Evolutionary conservation across 108 stramenopile genomes (phyloP).

Genomic region (Pseudonitzschia pungens): DNA sequence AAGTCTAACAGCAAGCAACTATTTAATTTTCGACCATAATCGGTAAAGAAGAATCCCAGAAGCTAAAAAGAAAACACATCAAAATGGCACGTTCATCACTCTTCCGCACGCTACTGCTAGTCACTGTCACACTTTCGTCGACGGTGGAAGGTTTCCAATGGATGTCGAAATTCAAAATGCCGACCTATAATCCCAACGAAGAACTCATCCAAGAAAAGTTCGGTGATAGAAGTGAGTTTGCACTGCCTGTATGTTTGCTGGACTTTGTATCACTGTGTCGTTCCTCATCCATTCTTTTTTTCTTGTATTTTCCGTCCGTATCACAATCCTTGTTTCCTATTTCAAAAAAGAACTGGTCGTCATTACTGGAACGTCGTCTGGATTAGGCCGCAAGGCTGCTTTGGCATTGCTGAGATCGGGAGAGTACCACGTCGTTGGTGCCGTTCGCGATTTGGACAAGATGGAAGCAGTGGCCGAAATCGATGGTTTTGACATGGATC

Average conservation of each 20-base stretch:
- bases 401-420: slow-evolving; percentile 76
- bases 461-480: slow-evolving; percentile 89
- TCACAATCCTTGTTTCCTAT: neutral
- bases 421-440: slow-evolving; percentile 86
- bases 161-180: slow-evolving; percentile 78
- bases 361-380: slow-evolving; percentile 85
- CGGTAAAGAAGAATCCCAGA: neutral
- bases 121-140: neutral
- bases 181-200: slow-evolving; percentile 54
- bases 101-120: neutral
- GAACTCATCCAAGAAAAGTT: slow-evolving; percentile 63
- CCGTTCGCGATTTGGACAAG: slow-evolving; percentile 80
- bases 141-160: slow-evolving; percentile 59
- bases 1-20: neutral
- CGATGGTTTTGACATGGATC: slow-evolving; percentile 71
- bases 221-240: slow-evolving; percentile 79
- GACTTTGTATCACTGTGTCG: neutral
- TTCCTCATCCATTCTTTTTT: neutral
- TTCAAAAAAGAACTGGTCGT: slow-evolving; percentile 86
- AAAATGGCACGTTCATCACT: neutral
- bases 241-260: neutral
- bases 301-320: too few species aligned
- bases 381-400: slow-evolving; percentile 87
- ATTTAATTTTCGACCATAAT: neutral
- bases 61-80: too few species aligned